These are phyloP conservation scores for Graphilbum fragrans DNA, from an alignment of 2,329 filamentous ascomycete species.

Conservation along the genomic window DNA sequence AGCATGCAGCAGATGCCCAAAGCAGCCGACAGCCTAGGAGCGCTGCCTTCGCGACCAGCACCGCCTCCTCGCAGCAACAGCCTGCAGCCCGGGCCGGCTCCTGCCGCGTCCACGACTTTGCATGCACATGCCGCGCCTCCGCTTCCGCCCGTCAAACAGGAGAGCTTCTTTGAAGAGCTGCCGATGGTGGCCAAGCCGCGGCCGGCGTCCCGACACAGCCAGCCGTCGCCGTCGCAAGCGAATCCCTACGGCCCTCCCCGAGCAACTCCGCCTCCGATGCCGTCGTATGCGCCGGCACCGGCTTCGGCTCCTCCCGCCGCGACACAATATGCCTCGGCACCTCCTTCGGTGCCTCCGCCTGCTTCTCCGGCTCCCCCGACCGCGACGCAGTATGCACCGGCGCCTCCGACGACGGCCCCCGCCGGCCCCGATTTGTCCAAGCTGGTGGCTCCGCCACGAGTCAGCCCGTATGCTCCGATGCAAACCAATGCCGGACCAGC, in stretches of 20 bases:
- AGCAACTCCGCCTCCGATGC: background rate
- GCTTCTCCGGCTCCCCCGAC: slow-evolving; percentile 7
- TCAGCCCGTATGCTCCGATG: slow-evolving; percentile 40
- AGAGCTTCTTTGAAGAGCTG: slow-evolving; percentile 68
- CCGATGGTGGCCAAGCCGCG: slow-evolving; percentile 52
- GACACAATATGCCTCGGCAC: background rate
- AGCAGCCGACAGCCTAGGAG: slow-evolving; percentile 27
- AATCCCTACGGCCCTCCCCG: slow-evolving; percentile 18
- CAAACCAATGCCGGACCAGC: slow-evolving; percentile 16
- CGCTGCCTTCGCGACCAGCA: slow-evolving; percentile 27
- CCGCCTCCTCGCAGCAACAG: slow-evolving; percentile 53
- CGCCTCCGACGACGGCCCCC: slow-evolving; percentile 14
- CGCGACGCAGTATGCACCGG: slow-evolving; percentile 10
- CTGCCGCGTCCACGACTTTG: background rate
- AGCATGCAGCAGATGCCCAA: slow-evolving; percentile 44
- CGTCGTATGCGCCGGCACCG: slow-evolving; percentile 11
- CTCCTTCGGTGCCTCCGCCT: slow-evolving; percentile 6
- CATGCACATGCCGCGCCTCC: slow-evolving; percentile 5
- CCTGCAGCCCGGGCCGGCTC: slow-evolving; percentile 24
- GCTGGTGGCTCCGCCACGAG: slow-evolving; percentile 39
- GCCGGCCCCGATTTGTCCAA: slow-evolving; percentile 1
- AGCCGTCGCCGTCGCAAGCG: slow-evolving; percentile 28
- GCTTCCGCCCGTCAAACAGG: slow-evolving; percentile 19
- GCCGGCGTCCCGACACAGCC: slow-evolving; percentile 42
- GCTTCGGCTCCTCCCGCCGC: background rate